Evolutionary conservation across 352 stramenopile species (phyloP).

Genomic region (Thalassiosira hispida): DNA sequence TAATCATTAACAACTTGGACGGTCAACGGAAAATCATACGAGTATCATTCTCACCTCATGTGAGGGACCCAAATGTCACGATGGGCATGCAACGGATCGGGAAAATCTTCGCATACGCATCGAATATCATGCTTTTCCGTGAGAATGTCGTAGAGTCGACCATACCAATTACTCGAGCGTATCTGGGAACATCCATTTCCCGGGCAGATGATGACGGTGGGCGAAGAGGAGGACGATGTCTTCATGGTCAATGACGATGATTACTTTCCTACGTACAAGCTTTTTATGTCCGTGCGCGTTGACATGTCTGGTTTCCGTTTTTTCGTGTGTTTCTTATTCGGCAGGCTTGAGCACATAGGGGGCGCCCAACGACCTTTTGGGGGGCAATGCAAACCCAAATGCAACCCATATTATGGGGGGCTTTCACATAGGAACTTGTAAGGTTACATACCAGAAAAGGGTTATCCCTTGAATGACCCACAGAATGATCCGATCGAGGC

Average conservation of each 20-base stretch:
- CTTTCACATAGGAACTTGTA: too few species aligned
- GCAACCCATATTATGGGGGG: too few species aligned
- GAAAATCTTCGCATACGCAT: slow-evolving; percentile 71
- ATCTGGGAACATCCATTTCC: slow-evolving; percentile 83
- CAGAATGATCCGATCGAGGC: too few species aligned
- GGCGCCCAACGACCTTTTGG: too few species aligned
- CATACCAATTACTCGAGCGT: slow-evolving; percentile 79
- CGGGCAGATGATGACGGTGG: slow-evolving; percentile 80
- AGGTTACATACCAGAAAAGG: too few species aligned
- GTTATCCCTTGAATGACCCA: too few species aligned
- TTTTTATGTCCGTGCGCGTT: not conserved
- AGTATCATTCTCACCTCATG: slow-evolving; percentile 55
- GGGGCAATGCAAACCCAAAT: too few species aligned
- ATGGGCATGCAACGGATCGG: slow-evolving; percentile 66
- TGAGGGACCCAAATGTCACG: slow-evolving; percentile 70
- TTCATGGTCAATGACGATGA: slow-evolving; percentile 8
- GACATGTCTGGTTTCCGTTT: too few species aligned
- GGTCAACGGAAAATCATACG: too few species aligned
- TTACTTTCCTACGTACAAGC: not conserved
- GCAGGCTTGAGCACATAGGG: too few species aligned
- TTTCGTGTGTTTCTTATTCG: too few species aligned
- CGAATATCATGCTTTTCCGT: slow-evolving; percentile 43
- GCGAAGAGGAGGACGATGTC: slow-evolving; percentile 1
- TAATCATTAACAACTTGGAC: too few species aligned
- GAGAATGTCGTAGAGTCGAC: slow-evolving; percentile 56